Percentiles rank a stretch among this genome's conserved stretches.
These are phyloP conservation scores for Myotisia sp. DNA, from an alignment of 2,329 filamentous ascomycete species.

Conservation along the genomic window DNA sequence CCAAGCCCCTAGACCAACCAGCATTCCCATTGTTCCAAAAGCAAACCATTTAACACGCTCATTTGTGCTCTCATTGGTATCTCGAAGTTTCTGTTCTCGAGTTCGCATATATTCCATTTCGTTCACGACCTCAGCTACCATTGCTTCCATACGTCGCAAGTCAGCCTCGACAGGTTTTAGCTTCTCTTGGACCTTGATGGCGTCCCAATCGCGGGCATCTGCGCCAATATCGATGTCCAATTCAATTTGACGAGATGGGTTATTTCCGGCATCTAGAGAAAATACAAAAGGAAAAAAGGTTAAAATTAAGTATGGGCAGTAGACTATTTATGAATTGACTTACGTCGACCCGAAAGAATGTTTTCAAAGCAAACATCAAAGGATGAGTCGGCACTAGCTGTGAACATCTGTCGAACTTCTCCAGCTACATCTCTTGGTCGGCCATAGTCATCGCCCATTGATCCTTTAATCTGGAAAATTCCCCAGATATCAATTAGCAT, in stretches of 20 bases:
- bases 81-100: constrained; percentile 86
- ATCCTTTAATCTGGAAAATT: constrained; percentile 65
- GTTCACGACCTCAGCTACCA: constrained; percentile 69
- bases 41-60: constrained; percentile 98
- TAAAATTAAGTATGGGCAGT: constrained; percentile 1
- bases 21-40: constrained; percentile 78
- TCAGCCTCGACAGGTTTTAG: constrained; percentile 94
- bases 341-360: constrained; percentile 51
- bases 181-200: constrained; percentile 92
- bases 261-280: constrained; percentile 23
- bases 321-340: constrained; percentile 21
- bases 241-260: constrained; percentile 59
- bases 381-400: constrained; percentile 74
- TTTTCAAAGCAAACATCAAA: constrained; percentile 98
- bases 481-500: not conserved
- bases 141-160: constrained; percentile 80
- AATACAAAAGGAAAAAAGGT: constrained; percentile 1
- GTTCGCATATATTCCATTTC: constrained; percentile 93
- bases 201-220: constrained; percentile 95
- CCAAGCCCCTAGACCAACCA: constrained; percentile 82
- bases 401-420: constrained; percentile 87
- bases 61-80: constrained; percentile 99
- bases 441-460: constrained; percentile 91
- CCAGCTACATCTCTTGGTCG: constrained; percentile 80
- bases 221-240: constrained; percentile 93